Base-by-base conservation (phyloP, 768 basidiomycete species). In the Xanthoconium purpureum region DNA sequence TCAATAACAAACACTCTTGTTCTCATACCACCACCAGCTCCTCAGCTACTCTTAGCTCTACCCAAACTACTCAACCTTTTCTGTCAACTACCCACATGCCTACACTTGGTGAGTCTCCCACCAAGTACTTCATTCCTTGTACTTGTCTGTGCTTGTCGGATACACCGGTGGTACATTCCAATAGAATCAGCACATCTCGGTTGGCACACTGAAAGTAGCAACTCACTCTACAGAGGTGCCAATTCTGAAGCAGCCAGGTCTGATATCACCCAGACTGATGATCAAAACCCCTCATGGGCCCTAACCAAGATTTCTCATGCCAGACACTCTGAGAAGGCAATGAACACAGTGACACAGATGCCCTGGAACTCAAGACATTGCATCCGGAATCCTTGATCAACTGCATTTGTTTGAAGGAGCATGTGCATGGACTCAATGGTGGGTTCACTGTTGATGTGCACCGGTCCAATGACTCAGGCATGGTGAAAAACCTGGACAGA, bases 221-320 rank as follows among this genome's bases (percentile, higher is more conserved):
- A 75, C 86, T 64, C 65, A 89, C 89, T 91, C 96, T 80, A 95
- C 96, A 57, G 92, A 94, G 84, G 98, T 99, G 68, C 96, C 96
- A 67, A 98, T 98, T 74, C 95, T 85, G 91, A 98, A 98, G 81
- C 96, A 98, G 42, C 96, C 96, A 55, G 96, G 95, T 81, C 98
- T 99, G 81, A 99, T 97, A 68, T 96, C 96, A 77, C 96, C 96
- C 52, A 98, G 97, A 37, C 97, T 96, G 54, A 89, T 87, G 77
- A 98, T 95, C 70, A 95, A 81, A 53, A 98, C 93, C 38, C 82
- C 83, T 83, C 78, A 75, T 87, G 74, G 32, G 97, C 94, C 69
- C 86, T 79, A 81, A 91, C 89, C 61, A 98, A 82, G 68, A 99
- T 92, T 75, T 99, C 94, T 60, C 96, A 82, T 30, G 97, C 95